Evolutionary conservation across 1,284 basidiomycete genomes (phyloP).

Genomic region (Rhodotorula sp.): DNA sequence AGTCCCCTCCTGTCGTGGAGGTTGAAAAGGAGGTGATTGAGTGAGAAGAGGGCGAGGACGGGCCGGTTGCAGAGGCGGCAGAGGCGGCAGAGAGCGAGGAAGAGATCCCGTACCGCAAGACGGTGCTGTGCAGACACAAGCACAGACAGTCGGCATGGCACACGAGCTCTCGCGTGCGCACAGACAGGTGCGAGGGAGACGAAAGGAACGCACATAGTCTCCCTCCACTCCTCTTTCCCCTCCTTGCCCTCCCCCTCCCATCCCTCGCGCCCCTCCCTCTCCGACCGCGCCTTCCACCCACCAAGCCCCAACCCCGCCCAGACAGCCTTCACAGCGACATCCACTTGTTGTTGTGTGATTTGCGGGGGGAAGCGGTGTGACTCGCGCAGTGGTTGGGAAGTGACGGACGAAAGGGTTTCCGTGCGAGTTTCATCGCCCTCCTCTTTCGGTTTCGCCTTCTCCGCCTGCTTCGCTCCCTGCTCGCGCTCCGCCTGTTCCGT

Average conservation of each 20-base stretch:
- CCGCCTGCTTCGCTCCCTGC: not conserved
- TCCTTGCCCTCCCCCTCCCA: not conserved
- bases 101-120: slow-evolving; percentile 11
- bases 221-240: slow-evolving; percentile 2
- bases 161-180: too few relatives aligned
- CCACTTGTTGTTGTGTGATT: not conserved
- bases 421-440: not conserved
- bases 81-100: not conserved
- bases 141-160: too few relatives aligned
- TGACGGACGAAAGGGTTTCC: not conserved
- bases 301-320: slow-evolving; percentile 3
- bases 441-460: not conserved
- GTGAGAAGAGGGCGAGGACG: slow-evolving; percentile 9
- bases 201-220: slow-evolving; percentile 17
- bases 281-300: slow-evolving; percentile 11
- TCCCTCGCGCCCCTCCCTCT: not conserved
- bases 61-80: not conserved
- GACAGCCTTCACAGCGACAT: not conserved
- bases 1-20: not conserved
- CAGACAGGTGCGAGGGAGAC: too few relatives aligned
- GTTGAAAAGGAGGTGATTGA: slow-evolving; percentile 20
- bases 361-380: not conserved
- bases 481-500: not conserved
- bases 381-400: not conserved
- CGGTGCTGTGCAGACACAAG: slow-evolving; percentile 3